Conservation (phyloP, 768 basidiomycete species). For the Tulasnella calospora region DNA sequence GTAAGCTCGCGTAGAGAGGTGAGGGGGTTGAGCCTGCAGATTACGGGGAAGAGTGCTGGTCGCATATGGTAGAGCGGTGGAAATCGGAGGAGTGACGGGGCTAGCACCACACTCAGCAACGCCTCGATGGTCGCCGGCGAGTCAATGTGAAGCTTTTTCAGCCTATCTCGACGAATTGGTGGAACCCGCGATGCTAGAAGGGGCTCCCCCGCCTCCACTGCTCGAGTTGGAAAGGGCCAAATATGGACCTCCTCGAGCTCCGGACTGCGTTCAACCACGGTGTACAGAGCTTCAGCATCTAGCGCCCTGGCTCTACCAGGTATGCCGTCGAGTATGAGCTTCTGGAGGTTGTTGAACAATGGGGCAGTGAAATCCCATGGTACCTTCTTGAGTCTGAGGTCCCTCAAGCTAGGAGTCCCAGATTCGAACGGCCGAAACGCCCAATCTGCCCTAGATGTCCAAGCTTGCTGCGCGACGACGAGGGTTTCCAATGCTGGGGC, state of each 20-base stretch:
- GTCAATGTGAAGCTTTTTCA: slow-evolving; percentile 7
- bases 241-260: slow-evolving; percentile 4
- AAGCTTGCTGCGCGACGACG: neutral
- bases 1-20: neutral
- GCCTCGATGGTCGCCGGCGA: neutral
- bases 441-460: neutral
- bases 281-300: neutral
- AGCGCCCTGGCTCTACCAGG: neutral
- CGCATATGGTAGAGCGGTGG: neutral
- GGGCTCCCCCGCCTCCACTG: neutral
- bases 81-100: neutral
- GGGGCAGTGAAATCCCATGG: slow-evolving; percentile 6
- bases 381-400: slow-evolving; percentile 10
- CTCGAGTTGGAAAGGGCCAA: neutral
- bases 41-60: neutral
- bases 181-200: neutral
- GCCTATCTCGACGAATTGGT: neutral
- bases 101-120: neutral
- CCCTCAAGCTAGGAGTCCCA: neutral
- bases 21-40: neutral
- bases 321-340: slow-evolving; percentile 1
- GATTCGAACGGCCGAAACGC: slow-evolving; percentile 5
- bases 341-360: neutral
- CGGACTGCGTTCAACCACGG: neutral
- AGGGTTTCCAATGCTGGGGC: neutral